Percentiles rank a stretch among this genome's conserved stretches.
phyloP scores from a whole-genome alignment of 2,329 filamentous ascomycete genomes.

The Arthrinium phaeospermum region DNA sequence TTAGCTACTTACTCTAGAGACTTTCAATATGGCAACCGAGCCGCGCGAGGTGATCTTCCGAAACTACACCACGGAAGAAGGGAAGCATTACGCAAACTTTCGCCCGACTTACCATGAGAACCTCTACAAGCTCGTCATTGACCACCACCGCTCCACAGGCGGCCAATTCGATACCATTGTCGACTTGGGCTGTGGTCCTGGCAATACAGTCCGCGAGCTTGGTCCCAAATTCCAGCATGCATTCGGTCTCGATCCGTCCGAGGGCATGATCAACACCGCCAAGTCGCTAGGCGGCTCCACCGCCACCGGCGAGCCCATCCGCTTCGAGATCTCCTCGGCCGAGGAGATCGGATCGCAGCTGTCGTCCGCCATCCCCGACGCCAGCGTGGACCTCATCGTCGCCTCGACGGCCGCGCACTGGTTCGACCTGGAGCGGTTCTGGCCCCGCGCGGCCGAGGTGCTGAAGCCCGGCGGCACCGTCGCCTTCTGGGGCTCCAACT shows the following conservation, averaged over 20 bases:
- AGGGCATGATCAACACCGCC: constrained; percentile 59
- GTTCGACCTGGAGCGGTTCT: constrained; percentile 62
- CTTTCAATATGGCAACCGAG: not conserved
- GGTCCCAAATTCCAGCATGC: constrained; percentile 51
- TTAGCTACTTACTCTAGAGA: too few relatives aligned
- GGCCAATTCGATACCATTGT: constrained; percentile 50
- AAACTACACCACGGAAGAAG: constrained; percentile 49
- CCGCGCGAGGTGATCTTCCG: constrained; percentile 50
- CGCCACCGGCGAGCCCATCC: constrained; percentile 37
- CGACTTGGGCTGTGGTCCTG: constrained; percentile 65
- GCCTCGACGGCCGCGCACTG: constrained; percentile 60
- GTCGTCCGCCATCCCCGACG: constrained; percentile 33
- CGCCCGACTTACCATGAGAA: constrained; percentile 49
- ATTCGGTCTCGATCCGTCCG: constrained; percentile 57
- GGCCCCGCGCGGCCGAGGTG: constrained; percentile 49
- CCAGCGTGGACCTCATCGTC: constrained; percentile 55
- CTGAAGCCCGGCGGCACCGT: constrained; percentile 60
- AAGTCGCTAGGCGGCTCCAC: constrained; percentile 29
- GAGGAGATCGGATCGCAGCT: constrained; percentile 43
- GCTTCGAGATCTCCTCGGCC: constrained; percentile 49
- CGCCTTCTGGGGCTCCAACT: constrained; percentile 52
- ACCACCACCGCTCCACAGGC: constrained; percentile 52
- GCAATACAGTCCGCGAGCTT: constrained; percentile 52
- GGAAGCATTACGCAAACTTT: constrained; percentile 47
- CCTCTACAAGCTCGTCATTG: constrained; percentile 54